Conservation (phyloP, 139 green algal species). For the Coccomyxa sp. region DNA sequence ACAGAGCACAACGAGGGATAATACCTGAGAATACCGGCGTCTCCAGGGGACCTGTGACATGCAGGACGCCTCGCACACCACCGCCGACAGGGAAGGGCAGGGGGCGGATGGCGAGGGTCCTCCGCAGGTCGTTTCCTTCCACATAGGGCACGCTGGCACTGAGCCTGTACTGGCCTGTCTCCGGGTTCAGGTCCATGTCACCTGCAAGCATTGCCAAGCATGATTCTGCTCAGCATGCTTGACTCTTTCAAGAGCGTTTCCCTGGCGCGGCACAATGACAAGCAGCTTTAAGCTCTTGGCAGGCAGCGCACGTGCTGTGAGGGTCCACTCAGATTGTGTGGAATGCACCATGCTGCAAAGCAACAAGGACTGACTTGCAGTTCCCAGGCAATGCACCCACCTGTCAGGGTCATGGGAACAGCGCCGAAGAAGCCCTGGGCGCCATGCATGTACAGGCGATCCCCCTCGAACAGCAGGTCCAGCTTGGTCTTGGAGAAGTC, state of each 20-base stretch:
- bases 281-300: background rate
- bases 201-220: too few relatives aligned
- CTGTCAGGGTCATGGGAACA: conserved; percentile 59
- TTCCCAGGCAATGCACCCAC: too few relatives aligned
- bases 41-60: conserved; percentile 86
- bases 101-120: conserved; percentile 75
- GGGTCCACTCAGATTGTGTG: too few relatives aligned
- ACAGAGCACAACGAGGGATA: background rate
- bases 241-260: too few relatives aligned
- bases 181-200: conserved; percentile 89
- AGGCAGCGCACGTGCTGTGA: background rate
- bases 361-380: too few relatives aligned
- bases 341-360: too few relatives aligned
- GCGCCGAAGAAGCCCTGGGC: conserved; percentile 75
- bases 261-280: too few relatives aligned
- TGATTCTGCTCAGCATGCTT: too few relatives aligned
- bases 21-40: conserved; percentile 79
- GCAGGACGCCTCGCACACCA: conserved; percentile 74
- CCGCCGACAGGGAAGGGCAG: conserved; percentile 71
- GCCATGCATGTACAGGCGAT: conserved; percentile 89
- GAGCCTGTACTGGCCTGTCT: conserved; percentile 78
- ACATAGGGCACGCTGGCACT: conserved; percentile 57
- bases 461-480: conserved; percentile 88
- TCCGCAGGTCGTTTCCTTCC: conserved; percentile 86
- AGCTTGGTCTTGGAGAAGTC: conserved; percentile 70